phyloP scores from a whole-genome alignment of 805 yeast genomes.

The Nakazawaea laoshanensis region DNA sequence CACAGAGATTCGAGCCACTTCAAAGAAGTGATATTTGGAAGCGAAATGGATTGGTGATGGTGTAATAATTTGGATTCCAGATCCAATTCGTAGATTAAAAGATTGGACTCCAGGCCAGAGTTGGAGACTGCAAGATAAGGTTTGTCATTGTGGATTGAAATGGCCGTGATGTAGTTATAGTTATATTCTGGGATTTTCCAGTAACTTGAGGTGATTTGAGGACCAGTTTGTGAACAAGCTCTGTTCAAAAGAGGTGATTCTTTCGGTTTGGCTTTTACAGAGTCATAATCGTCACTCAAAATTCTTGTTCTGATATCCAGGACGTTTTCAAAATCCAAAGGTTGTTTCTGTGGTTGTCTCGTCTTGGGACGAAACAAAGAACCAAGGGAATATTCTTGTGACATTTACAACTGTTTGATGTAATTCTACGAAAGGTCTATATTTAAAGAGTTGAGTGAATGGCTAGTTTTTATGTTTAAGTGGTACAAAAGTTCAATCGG shows the following conservation, averaged over 20 bases:
- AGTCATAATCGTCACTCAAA: background rate
- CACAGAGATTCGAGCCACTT: conserved; percentile 35
- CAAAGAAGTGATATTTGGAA: conserved; percentile 46
- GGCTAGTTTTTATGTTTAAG: background rate
- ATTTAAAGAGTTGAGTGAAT: background rate
- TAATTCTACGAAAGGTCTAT: background rate
- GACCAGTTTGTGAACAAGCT: conserved; percentile 29
- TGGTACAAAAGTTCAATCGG: too few species aligned
- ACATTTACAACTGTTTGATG: background rate
- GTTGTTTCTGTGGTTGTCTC: too few species aligned
- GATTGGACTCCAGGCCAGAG: conserved; percentile 33
- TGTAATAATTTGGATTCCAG: conserved; percentile 31
- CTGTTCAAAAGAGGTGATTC: conserved; percentile 28
- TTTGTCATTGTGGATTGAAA: conserved; percentile 23
- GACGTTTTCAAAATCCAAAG: too few species aligned
- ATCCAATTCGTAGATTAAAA: conserved; percentile 43
- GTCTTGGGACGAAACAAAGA: too few species aligned
- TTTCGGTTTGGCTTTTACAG: too few species aligned
- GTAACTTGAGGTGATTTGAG: conserved; percentile 23
- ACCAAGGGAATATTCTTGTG: background rate
- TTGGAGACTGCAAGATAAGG: conserved; percentile 45
- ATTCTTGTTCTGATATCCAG: background rate
- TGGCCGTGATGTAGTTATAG: conserved; percentile 33
- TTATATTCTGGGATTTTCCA: conserved; percentile 20
- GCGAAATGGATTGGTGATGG: conserved; percentile 49